Percentiles rank a stretch among this genome's conserved stretches.
These are phyloP conservation scores for Cladosporium sp. DNA, from an alignment of 2,329 filamentous ascomycete genomes.

Conservation along the genomic window DNA sequence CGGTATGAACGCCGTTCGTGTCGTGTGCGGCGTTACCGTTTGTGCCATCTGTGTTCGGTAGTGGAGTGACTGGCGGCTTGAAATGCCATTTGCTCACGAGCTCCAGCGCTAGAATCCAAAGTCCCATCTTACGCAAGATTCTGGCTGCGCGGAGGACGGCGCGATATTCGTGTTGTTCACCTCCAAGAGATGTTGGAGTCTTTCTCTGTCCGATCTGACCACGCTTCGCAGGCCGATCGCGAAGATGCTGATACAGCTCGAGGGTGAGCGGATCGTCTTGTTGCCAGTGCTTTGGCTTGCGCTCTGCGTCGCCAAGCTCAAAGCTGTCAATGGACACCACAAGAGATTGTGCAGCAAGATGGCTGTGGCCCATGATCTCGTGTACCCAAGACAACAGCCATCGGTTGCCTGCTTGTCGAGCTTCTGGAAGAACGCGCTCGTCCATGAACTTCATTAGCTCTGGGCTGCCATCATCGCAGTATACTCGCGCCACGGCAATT, in stretches of 20 bases:
- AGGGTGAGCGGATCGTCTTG: conserved; percentile 87
- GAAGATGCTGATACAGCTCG: conserved; percentile 79
- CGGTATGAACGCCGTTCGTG: background rate
- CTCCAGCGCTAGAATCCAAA: conserved; percentile 82
- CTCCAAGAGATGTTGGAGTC: background rate
- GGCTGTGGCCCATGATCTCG: conserved; percentile 78
- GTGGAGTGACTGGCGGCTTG: conserved; percentile 33
- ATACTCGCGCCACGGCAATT: conserved; percentile 79
- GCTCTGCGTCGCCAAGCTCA: conserved; percentile 34
- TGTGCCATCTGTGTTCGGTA: background rate
- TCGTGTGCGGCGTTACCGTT: conserved; percentile 13
- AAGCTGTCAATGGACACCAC: conserved; percentile 67
- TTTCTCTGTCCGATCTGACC: conserved; percentile 60
- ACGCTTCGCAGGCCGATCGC: conserved; percentile 60
- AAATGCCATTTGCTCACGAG: conserved; percentile 83
- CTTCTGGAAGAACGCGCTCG: conserved; percentile 73
- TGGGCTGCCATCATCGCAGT: conserved; percentile 77
- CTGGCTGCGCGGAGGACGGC: conserved; percentile 78
- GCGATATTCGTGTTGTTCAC: conserved; percentile 35
- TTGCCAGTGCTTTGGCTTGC: conserved; percentile 44
- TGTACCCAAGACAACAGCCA: conserved; percentile 97
- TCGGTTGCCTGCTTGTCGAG: conserved; percentile 76
- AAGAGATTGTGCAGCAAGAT: conserved; percentile 78
- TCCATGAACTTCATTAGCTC: conserved; percentile 70
- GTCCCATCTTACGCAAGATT: conserved; percentile 47